Base-by-base conservation (phyloP, 495 filamentous ascomycete genomes). In the Corynascus novoguineensis region DNA sequence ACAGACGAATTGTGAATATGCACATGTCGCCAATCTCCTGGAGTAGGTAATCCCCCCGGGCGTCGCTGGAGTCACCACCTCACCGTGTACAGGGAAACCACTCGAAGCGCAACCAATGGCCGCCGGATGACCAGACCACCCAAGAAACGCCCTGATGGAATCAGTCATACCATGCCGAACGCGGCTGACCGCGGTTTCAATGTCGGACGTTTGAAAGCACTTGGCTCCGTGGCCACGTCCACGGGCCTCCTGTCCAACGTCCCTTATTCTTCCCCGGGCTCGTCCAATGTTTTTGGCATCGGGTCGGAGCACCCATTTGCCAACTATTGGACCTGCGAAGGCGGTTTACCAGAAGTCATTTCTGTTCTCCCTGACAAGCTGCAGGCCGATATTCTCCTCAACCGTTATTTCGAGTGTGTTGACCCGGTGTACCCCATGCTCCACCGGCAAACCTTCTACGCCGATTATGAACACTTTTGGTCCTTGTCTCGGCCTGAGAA, bases 311-410 rank as follows among this genome's bases (percentile, higher is more conserved):
- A 87, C 52, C 82, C 83, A 3, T 87, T 86, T 60, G 81, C 82
- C 60, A 89, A 89, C 65, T 89, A 89, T 67, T 89, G 86, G 86
- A 89, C 86, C 7, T 85, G 81, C 60, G 76, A 81, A 47, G 86
- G 86, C 24, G 86, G 86, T 1, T 69, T 89, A 21, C 74, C 83
- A 10, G 86, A 89, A 65, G 86, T 88, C 5, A 79, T 89, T 40
- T 79, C 76, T 7, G 83, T 89, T 10, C 71, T 89, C 14, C 86
- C 86, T 0, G 81, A 81, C 47, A 88, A 87, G 67, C 64, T 83
- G 7, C 86, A 89, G 67, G 82, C 86, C 32, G 86, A 89, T 63
- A 84, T 87, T 38, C 73, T 89, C 6, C 72, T 87, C 25, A 74
- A 71, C 34, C 81, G 83, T 47, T 89, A 87, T 68, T 89, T 87